Conservation (phyloP, 1,284 basidiomycete genomes). For the Ceratobasidium sp. region DNA sequence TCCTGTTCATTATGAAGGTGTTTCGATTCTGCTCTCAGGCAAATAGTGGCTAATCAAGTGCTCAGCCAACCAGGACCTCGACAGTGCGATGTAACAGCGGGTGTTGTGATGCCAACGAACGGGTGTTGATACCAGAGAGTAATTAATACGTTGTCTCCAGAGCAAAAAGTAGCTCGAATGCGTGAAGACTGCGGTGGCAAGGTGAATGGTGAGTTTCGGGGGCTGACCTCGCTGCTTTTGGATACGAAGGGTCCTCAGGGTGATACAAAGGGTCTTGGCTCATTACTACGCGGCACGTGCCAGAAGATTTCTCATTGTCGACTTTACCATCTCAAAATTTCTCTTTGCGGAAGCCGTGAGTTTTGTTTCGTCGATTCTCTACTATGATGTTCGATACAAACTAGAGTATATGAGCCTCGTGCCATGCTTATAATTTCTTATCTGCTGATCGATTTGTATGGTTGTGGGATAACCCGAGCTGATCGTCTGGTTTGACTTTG, state of each 20-base stretch:
- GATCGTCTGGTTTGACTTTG: neutral
- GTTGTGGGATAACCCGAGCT: neutral
- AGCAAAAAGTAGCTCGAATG: neutral
- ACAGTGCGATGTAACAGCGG: neutral
- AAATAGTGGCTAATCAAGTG: constrained; percentile 14
- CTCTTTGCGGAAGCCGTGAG: constrained; percentile 21
- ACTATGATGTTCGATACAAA: constrained; percentile 48
- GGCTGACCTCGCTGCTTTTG: constrained; percentile 18
- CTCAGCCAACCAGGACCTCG: neutral
- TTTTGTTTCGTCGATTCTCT: neutral
- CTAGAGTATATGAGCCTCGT: constrained; percentile 50
- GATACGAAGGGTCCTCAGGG: constrained; percentile 16
- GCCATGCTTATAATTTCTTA: constrained; percentile 48
- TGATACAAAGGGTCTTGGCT: too few species aligned
- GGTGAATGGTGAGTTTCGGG: constrained; percentile 16
- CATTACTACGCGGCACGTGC: constrained; percentile 4
- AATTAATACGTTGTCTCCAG: neutral
- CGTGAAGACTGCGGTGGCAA: constrained; percentile 31
- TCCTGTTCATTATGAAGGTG: constrained; percentile 55
- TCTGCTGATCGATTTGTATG: constrained; percentile 44
- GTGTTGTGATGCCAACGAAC: constrained; percentile 7
- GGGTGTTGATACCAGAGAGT: neutral
- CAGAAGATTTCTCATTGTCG: constrained; percentile 7
- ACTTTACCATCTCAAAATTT: constrained; percentile 25
- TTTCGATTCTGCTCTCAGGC: constrained; percentile 21